Evolutionary conservation across 768 basidiomycete species (phyloP).

Genomic region (Exsudoporus frostii): DNA sequence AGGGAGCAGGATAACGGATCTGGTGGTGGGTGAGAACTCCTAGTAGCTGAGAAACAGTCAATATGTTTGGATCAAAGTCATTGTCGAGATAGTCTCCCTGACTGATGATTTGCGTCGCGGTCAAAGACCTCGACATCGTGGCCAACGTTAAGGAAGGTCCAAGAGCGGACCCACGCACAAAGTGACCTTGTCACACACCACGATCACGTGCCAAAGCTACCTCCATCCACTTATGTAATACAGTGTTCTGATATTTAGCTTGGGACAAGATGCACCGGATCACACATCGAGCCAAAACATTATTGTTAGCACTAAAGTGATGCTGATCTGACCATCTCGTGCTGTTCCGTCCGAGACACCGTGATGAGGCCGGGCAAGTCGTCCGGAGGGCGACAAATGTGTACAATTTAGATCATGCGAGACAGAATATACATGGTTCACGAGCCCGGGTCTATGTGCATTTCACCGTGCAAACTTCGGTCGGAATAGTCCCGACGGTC

Average conservation of each 20-base stretch:
- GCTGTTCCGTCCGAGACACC: slow-evolving; percentile 16
- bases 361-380: background rate
- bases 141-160: slow-evolving; percentile 13
- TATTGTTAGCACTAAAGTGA: background rate
- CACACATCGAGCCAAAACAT: slow-evolving; percentile 6
- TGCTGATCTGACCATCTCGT: background rate
- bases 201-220: slow-evolving; percentile 21
- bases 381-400: slow-evolving; percentile 6
- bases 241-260: no score
- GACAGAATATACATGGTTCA: background rate
- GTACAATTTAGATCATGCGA: background rate
- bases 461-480: slow-evolving; percentile 35
- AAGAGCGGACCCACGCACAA: background rate
- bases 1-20: slow-evolving; percentile 67
- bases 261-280: background rate
- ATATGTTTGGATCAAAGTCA: slow-evolving; percentile 67
- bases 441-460: background rate
- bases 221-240: background rate
- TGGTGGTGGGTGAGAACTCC: slow-evolving; percentile 78
- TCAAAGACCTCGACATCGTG: slow-evolving; percentile 65
- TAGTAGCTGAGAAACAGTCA: slow-evolving; percentile 80
- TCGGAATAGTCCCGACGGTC: slow-evolving; percentile 38
- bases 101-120: slow-evolving; percentile 72
- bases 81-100: slow-evolving; percentile 76
- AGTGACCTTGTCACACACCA: slow-evolving; percentile 4